Conservation (phyloP, 495 filamentous ascomycete genomes). For the Penicillium lagena region DNA sequence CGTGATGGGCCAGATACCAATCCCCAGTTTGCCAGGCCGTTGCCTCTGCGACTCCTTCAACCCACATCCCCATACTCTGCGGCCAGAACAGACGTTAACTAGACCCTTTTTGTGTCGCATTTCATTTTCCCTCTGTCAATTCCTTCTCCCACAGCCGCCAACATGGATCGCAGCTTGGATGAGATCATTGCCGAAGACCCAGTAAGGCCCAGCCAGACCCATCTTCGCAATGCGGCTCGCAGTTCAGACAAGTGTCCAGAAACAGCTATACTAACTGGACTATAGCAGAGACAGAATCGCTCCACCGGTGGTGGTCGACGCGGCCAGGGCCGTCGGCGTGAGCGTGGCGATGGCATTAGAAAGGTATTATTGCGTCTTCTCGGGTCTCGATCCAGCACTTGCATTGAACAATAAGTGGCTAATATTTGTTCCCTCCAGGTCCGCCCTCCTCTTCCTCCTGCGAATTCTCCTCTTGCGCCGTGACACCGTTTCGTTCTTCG, state of each 20-base stretch:
- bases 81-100: too few species aligned
- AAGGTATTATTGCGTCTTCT: slow-evolving; percentile 46
- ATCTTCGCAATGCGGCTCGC: not conserved
- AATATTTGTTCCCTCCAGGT: slow-evolving; percentile 24
- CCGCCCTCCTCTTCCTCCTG: slow-evolving; percentile 36
- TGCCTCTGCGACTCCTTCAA: too few species aligned
- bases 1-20: too few species aligned
- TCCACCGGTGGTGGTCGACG: slow-evolving; percentile 43
- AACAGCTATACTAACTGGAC: slow-evolving; percentile 6
- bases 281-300: slow-evolving; percentile 29
- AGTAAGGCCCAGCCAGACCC: slow-evolving; percentile 38
- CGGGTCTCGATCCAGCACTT: not conserved
- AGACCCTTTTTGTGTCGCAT: not conserved
- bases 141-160: slow-evolving; percentile 6
- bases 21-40: too few species aligned
- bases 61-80: too few species aligned
- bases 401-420: not conserved
- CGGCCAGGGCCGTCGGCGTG: slow-evolving; percentile 59
- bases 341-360: slow-evolving; percentile 60
- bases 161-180: slow-evolving; percentile 77
- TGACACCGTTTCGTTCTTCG: slow-evolving; percentile 29
- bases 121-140: not conserved
- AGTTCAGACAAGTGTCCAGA: not conserved
- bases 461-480: slow-evolving; percentile 32
- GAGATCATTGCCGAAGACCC: slow-evolving; percentile 78